Evolutionary conservation across 2,329 filamentous ascomycete genomes (phyloP).

Genomic region (Byssoonygena ceratinophila): DNA sequence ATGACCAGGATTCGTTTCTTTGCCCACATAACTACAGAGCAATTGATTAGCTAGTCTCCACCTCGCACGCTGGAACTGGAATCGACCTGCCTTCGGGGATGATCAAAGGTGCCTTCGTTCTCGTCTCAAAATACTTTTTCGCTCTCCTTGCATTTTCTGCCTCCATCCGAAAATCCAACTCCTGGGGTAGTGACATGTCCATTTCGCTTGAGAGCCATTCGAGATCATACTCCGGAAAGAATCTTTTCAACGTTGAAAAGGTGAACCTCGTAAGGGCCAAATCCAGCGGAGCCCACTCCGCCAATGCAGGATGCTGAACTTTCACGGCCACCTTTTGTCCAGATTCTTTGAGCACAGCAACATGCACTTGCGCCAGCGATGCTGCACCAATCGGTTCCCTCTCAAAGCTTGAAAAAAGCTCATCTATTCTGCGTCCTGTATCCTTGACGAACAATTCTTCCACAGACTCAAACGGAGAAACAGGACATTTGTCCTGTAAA

Average conservation of each 20-base stretch:
- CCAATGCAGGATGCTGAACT: conserved; percentile 81
- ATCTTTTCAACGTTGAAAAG: conserved; percentile 77
- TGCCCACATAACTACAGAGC: conserved; percentile 64
- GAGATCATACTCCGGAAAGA: conserved; percentile 95
- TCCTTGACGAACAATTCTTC: conserved; percentile 76
- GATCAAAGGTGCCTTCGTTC: conserved; percentile 67
- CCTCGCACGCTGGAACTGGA: neutral
- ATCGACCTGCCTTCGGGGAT: conserved; percentile 54
- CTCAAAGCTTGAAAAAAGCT: conserved; percentile 80
- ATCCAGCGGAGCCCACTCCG: conserved; percentile 83
- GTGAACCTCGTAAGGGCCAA: conserved; percentile 77
- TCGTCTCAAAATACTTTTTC: conserved; percentile 65
- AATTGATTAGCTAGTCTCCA: neutral
- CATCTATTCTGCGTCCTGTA: conserved; percentile 65
- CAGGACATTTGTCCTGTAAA: conserved; percentile 86
- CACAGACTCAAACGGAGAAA: conserved; percentile 80
- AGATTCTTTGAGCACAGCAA: conserved; percentile 69
- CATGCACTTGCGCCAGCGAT: conserved; percentile 86
- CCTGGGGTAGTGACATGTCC: conserved; percentile 78
- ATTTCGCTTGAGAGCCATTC: conserved; percentile 94
- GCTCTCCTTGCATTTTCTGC: conserved; percentile 72
- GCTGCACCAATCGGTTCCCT: conserved; percentile 76
- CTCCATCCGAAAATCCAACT: conserved; percentile 81
- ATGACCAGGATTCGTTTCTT: conserved; percentile 85
- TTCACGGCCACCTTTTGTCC: conserved; percentile 90